phyloP scores from a whole-genome alignment of 352 stramenopile species.

The Peronospora destructor region DNA sequence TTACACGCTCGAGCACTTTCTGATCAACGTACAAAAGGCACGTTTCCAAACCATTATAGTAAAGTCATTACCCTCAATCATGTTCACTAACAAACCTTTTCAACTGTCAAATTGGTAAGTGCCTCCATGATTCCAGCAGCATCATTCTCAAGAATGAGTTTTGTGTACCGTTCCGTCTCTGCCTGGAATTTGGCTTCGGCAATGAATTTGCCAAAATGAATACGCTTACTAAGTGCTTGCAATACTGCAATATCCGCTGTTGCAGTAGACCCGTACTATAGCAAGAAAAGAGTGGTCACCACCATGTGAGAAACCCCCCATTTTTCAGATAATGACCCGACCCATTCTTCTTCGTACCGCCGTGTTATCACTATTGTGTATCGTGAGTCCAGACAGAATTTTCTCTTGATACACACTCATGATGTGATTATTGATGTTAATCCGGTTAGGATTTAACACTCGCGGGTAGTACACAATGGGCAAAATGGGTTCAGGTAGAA shows the following conservation, averaged over 20 bases:
- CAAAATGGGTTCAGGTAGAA: constrained; percentile 88
- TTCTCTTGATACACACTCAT: constrained; percentile 94
- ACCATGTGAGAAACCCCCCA: background rate
- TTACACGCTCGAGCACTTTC: constrained; percentile 88
- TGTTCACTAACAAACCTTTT: constrained; percentile 54
- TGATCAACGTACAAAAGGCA: constrained; percentile 16
- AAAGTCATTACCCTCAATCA: background rate
- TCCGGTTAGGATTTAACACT: constrained; percentile 89
- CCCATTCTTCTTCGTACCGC: constrained; percentile 34
- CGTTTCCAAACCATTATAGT: background rate
- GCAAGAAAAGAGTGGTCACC: constrained; percentile 2
- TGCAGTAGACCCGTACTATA: constrained; percentile 71
- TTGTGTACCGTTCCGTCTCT: constrained; percentile 87
- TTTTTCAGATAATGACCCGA: background rate
- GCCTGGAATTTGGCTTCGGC: constrained; percentile 94
- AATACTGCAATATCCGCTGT: constrained; percentile 89
- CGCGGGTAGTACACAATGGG: constrained; percentile 89
- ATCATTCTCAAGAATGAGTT: constrained; percentile 90
- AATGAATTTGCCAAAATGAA: constrained; percentile 99
- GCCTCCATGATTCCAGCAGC: constrained; percentile 93
- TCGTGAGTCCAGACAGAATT: constrained; percentile 89
- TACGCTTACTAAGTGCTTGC: constrained; percentile 93
- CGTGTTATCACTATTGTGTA: constrained; percentile 83
- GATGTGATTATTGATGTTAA: constrained; percentile 98
- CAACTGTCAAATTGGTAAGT: constrained; percentile 91